Base-by-base conservation (phyloP, 2,329 filamentous ascomycete species). In the Coniochaeta prunicola region DNA sequence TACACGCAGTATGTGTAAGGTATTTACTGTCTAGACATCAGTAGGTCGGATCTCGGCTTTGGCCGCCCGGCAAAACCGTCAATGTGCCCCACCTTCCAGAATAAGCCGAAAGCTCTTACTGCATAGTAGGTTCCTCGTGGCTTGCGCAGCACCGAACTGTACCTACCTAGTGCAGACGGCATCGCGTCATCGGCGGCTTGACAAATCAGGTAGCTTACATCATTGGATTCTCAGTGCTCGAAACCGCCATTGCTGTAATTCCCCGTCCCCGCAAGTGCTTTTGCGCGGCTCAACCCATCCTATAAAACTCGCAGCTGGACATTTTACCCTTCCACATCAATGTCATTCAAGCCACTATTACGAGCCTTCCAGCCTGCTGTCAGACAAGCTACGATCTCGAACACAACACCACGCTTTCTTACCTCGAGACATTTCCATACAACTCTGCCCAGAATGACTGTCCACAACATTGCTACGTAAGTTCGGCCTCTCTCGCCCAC, bases 401-500 rank as follows among this genome's bases (percentile, higher is more conserved):
- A 59, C 56, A 60, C 62, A 33, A 53, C 59, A 56, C 50, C 62
- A 42, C 58, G 58, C 55, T 61, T 57, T 31, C 63, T 63, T n/a
- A 64, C 64, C 62, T 67, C 63, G 63, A 71, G 68, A 62, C 60
- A 60, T 42, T 77, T 77, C 62, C 72, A 74, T 57, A 68, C 71
- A 42, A 72, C 69, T n/a, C 65, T 62, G 61, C 69, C 73, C 71
- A 77, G 70, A 60, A 77, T 77, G 75, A 71, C 70, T 64, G 70
- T 77, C 65, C 73, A 76, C 70, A 72, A 71, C 66, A 63, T 76
- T 60, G 59, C 64, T 48, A 69, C 66, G 74, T 76, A 64, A 66
- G 74, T 70, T 34, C 26, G 30, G 15, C 4, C 36, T n/a, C 36
- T n/a, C 36, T 15, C 36, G 17, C 9, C 36, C 17, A 17, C 36